Percentiles rank a stretch among this genome's conserved stretches.
These are phyloP conservation scores for Rhizopus stolonifer DNA, from an alignment of 371 early-diverging fungal species.

Conservation along the genomic window DNA sequence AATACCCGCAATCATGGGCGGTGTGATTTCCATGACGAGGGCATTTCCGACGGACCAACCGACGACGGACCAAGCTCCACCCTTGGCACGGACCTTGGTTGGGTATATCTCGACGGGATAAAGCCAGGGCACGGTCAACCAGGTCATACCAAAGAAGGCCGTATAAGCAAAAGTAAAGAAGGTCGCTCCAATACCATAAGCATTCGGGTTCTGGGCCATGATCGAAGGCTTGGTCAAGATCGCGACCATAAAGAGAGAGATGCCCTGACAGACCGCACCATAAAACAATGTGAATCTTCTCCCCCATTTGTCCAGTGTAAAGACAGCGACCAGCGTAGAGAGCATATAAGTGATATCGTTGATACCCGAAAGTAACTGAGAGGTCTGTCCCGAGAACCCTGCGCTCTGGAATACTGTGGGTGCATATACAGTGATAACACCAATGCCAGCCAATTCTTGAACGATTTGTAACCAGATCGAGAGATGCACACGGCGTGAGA, in stretches of 20 bases:
- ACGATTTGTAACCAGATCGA: constrained; percentile 46
- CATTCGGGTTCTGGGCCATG: constrained; percentile 26
- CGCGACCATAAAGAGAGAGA: constrained; percentile 35
- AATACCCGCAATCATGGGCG: constrained; percentile 36
- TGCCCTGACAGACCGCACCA: constrained; percentile 40
- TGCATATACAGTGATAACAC: constrained; percentile 43
- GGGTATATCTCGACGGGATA: constrained; percentile 46
- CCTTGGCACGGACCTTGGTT: constrained; percentile 38
- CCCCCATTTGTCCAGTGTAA: constrained; percentile 41
- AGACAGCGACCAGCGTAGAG: constrained; percentile 36
- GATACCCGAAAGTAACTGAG: constrained; percentile 40
- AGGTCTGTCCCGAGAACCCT: constrained; percentile 29
- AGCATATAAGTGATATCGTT: constrained; percentile 42
- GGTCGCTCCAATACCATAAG: constrained; percentile 34
- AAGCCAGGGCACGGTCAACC: constrained; percentile 41
- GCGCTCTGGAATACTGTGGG: constrained; percentile 35
- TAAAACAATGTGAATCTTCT: constrained; percentile 38
- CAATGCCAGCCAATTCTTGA: constrained; percentile 44
- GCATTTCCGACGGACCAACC: constrained; percentile 49
- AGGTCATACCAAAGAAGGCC: constrained; percentile 42
- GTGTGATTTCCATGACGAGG: constrained; percentile 43
- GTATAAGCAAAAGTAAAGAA: constrained; percentile 39
- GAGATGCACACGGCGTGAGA: constrained; percentile 42
- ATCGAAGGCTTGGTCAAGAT: constrained; percentile 39
- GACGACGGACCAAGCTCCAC: constrained; percentile 47